phyloP scores from a whole-genome alignment of 2,329 filamentous ascomycete species.

The Talaromyces sp. region DNA sequence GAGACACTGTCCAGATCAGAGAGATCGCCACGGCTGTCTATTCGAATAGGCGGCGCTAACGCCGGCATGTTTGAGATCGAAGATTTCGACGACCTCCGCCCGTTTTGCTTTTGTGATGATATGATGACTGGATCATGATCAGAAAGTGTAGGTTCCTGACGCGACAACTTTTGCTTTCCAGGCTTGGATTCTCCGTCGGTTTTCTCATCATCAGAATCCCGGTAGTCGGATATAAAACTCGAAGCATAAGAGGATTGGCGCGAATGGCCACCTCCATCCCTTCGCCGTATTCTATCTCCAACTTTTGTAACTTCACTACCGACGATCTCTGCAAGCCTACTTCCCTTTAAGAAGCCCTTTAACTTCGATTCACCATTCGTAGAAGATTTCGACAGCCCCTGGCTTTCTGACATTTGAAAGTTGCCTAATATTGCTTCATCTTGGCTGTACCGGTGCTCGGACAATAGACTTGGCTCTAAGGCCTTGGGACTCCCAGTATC shows the following conservation, averaged over 20 bases:
- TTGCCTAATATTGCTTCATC: constrained; percentile 19
- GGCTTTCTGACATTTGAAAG: constrained; percentile 21
- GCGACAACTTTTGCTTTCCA: constrained; percentile 24
- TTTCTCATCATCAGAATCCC: constrained; percentile 44
- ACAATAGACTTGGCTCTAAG: constrained; percentile 26
- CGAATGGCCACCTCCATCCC: constrained; percentile 46
- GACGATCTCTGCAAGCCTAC: constrained; percentile 68
- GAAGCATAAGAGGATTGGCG: constrained; percentile 41
- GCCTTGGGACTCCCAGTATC: constrained; percentile 15
- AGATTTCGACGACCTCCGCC: constrained; percentile 34
- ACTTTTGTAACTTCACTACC: constrained; percentile 60
- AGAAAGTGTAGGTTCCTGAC: constrained; percentile 29
- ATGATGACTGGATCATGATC: constrained; percentile 24
- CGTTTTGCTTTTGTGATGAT: constrained; percentile 24
- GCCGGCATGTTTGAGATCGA: constrained; percentile 45
- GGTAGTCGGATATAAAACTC: constrained; percentile 44
- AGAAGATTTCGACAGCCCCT: constrained; percentile 23
- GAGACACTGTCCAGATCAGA: not conserved
- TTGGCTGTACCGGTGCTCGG: constrained; percentile 17
- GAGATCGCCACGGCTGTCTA: constrained; percentile 30
- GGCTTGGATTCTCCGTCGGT: constrained; percentile 25
- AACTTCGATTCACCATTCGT: constrained; percentile 50
- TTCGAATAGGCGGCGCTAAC: constrained; percentile 47
- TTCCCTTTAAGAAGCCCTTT: constrained; percentile 72
- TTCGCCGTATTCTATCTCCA: constrained; percentile 57